phyloP scores from a whole-genome alignment of 768 basidiomycete genomes.

The Fibroporia radiculosa region DNA sequence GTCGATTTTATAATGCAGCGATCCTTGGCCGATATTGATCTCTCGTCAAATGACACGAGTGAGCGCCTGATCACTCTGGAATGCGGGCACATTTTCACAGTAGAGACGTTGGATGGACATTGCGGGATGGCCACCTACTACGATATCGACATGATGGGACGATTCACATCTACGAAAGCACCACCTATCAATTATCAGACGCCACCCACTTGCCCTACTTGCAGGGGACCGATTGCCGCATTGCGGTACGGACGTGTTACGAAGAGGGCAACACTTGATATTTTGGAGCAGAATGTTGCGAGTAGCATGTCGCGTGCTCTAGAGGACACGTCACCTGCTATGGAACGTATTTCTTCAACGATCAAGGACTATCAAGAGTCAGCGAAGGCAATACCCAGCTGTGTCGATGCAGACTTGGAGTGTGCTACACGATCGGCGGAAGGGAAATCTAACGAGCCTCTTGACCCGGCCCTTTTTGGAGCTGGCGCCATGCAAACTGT shows the following conservation, averaged over 20 bases:
- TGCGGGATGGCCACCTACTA: slow-evolving; percentile 26
- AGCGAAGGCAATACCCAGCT: slow-evolving; percentile 11
- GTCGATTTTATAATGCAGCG: slow-evolving; percentile 30
- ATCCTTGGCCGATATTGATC: slow-evolving; percentile 20
- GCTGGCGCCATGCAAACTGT: slow-evolving; percentile 7
- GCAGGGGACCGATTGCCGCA: slow-evolving; percentile 26
- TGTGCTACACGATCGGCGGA: not conserved
- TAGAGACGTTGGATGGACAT: slow-evolving; percentile 31
- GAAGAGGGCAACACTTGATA: slow-evolving; percentile 29
- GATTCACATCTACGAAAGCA: slow-evolving; percentile 15
- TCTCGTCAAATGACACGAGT: slow-evolving; percentile 20
- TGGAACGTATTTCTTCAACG: slow-evolving; percentile 8
- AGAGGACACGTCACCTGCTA: slow-evolving; percentile 5
- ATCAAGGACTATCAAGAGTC: slow-evolving; percentile 4
- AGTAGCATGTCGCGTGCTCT: slow-evolving; percentile 22
- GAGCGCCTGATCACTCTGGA: slow-evolving; percentile 21
- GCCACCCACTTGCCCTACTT: slow-evolving; percentile 28
- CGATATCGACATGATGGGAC: slow-evolving; percentile 16
- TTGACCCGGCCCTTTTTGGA: slow-evolving; percentile 6
- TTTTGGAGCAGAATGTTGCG: slow-evolving; percentile 30
- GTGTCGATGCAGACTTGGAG: not conserved
- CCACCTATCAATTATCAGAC: slow-evolving; percentile 24
- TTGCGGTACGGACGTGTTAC: slow-evolving; percentile 28
- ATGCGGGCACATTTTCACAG: slow-evolving; percentile 33
- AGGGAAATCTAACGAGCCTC: slow-evolving; percentile 12